Conservation (phyloP, 225 moss, liverwort and hornwort genomes). For the Marchantia polymorpha region DNA sequence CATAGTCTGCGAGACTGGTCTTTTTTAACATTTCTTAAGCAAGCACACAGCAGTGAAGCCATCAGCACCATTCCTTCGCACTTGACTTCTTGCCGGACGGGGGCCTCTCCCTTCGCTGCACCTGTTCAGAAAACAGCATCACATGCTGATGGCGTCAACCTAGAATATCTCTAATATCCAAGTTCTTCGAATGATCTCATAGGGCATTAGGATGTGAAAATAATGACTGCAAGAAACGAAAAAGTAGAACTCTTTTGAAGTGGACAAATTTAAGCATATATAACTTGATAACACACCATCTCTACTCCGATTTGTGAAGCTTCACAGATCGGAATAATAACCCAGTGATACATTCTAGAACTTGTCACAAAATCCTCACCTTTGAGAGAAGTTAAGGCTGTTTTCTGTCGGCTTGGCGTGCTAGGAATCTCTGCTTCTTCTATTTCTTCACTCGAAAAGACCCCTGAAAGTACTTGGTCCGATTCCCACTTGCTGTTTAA, state of each 20-base stretch:
- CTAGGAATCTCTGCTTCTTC: conserved; percentile 41
- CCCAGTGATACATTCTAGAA: background rate
- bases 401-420: conserved; percentile 64
- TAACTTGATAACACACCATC: background rate
- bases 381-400: conserved; percentile 48
- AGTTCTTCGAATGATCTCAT: background rate
- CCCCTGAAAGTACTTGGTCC: conserved; percentile 43
- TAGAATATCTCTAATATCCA: background rate
- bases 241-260: background rate
- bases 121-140: conserved; percentile 22
- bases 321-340: background rate
- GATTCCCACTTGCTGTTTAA: conserved; percentile 29
- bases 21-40: conserved; percentile 88
- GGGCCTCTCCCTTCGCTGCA: conserved; percentile 21
- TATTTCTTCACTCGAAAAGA: conserved; percentile 30
- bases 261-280: background rate
- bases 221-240: background rate
- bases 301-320: too few relatives aligned
- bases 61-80: conserved; percentile 98
- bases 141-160: background rate
- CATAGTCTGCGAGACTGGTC: conserved; percentile 91
- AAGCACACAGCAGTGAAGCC: conserved; percentile 87
- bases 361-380: conserved; percentile 3
- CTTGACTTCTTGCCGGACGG: conserved; percentile 45
- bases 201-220: background rate